Evolutionary conservation across 306 rosid species (phyloP), one percentile per base, ranked within the genome.

Genomic region (Rosa persica): DNA sequence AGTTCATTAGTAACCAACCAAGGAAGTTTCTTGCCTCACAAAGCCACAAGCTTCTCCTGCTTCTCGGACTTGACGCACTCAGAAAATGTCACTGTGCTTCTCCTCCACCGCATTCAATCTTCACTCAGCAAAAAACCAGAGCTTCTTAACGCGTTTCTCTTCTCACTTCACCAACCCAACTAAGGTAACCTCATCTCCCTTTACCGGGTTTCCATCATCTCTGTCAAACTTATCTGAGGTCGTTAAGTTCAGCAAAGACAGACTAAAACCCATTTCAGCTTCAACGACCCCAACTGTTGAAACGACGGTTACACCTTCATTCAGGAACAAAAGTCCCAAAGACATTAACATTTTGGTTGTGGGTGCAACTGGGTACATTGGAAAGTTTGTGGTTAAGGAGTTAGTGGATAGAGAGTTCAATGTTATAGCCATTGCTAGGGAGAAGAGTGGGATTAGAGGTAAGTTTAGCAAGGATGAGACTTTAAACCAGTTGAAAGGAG

Each of bases 341-440:
- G 96, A 93, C 57, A 72, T 91, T 55, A 93, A 88, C 57, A 72
- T 96, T 57, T 74, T 96, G 75, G 93, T 93, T 12, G 97, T 91
- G 79, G 98, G 99, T 65, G 90, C 97, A 68, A 93, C 99, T 81
- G 99, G 99, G 81, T 96, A 96, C 80, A 96, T 93, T 49, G 99
- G 99, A 52, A 93, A 88, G 64, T 93, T 91, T 83, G 98, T 93
- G 54, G 98, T 90, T 44, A 89, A 78, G 62, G 99, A 96, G 82
- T 86, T 96, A 64, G 83, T 93, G 49, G 85, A 81, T 74, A 89
- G 99, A 85, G 99, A 95, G 34, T 96, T 89, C 47, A 91, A 90
- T 72, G 89, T 93, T 17, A 88, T 88, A 67, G 96, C 96, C 13
- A 65, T 93, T 79, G 88, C 99, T 67, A 93, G 99, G 74, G 98